Base-by-base conservation (phyloP, 2,329 filamentous ascomycete species). In the Didymella glomerata region DNA sequence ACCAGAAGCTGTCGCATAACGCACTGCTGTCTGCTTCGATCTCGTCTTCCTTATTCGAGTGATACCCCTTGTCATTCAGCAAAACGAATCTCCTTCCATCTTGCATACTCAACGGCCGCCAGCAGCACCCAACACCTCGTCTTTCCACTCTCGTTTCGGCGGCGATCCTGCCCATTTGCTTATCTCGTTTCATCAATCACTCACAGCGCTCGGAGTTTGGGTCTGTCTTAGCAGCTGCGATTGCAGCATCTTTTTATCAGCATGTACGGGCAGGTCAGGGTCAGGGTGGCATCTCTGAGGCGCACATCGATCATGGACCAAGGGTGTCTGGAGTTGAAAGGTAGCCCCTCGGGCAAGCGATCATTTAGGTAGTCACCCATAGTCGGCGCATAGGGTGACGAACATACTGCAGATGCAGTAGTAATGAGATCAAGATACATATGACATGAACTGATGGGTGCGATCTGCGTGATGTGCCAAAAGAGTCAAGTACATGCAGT, bases 1-100 rank as follows among this genome's bases (percentile, higher is more conserved):
- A 54, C 56, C 65, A 60, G 57, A 61, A 50, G 42, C 51, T 34
- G 41, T 65, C 48, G 61, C 34, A 27, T 60, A 51, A 30, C 38
- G 38, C 50, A 42, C 14, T 54, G 24, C 49, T 18, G 42, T 28
- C 18, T 54, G 27, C 47, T 61, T 42, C 44, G 14, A 36, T 47
- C 22, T 52, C 34, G 32, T 42, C 42, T 28, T 22, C 25, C 40
- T 38, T 20, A 22, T 45, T 52, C 41, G 36, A 54, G 36, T 27
- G 27, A 50, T 60, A 58, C 55, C 55, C 49, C 44, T 34, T n/a
- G 11, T 42, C 48, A 22, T 30, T n/a, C 14, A n/a, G 22, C 30
- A 22, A 32, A 27, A 42, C 30, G 13, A 41, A 44, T 58, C 36
- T 45, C n/a, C 16, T 24, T 14, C 28, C 18, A 50, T 51, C 34